phyloP scores from a whole-genome alignment of 495 filamentous ascomycete species.

The Aspergillus heteromorphus region DNA sequence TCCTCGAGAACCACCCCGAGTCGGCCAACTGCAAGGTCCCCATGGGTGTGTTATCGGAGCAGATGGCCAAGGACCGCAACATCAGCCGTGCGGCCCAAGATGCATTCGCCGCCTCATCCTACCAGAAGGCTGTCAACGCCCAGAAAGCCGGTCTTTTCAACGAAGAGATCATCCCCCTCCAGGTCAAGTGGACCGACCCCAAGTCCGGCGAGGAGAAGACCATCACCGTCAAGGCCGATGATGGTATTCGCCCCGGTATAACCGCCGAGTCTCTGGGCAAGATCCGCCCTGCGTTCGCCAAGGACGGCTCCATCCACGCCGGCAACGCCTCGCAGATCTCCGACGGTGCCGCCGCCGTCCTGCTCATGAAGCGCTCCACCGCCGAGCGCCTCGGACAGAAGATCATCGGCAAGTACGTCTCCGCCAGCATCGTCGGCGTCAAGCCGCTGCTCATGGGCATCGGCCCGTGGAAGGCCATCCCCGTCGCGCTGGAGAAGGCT shows the following conservation, averaged over 20 bases:
- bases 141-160: slow-evolving; percentile 88
- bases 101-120: slow-evolving; percentile 80
- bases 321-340: slow-evolving; percentile 94
- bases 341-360: slow-evolving; percentile 91
- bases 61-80: slow-evolving; percentile 83
- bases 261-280: slow-evolving; percentile 81
- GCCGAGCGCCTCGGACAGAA: slow-evolving; percentile 82
- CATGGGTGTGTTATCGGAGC: slow-evolving; percentile 91
- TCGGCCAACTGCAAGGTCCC: slow-evolving; percentile 95
- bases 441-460: slow-evolving; percentile 92
- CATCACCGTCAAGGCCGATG: slow-evolving; percentile 79
- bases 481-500: slow-evolving; percentile 80
- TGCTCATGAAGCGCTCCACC: slow-evolving; percentile 92
- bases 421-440: slow-evolving; percentile 80
- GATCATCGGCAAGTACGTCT: slow-evolving; percentile 86
- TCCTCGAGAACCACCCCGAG: slow-evolving; percentile 77
- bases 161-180: slow-evolving; percentile 84
- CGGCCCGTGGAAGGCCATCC: slow-evolving; percentile 94
- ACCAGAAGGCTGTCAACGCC: slow-evolving; percentile 81
- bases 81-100: slow-evolving; percentile 74
- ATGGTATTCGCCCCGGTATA: slow-evolving; percentile 81
- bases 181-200: slow-evolving; percentile 78
- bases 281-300: slow-evolving; percentile 87
- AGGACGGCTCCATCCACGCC: slow-evolving; percentile 89
- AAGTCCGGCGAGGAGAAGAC: slow-evolving; percentile 84